Conservation (phyloP, 495 filamentous ascomycete genomes). For the Collariella sp. region DNA sequence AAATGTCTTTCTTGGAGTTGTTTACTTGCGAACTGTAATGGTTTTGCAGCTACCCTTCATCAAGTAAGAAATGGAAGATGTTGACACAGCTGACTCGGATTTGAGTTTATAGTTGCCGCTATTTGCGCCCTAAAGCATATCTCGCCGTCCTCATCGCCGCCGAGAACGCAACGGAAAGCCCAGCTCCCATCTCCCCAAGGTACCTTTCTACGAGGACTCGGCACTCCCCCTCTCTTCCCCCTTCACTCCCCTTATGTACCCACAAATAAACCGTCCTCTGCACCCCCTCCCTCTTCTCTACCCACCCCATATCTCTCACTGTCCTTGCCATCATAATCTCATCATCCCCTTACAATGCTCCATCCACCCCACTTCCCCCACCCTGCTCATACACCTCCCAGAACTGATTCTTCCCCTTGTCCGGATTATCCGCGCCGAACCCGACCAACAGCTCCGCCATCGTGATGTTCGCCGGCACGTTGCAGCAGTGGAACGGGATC, state of each 20-base stretch:
- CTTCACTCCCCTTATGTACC: constrained; percentile 4
- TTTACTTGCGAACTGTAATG: no score
- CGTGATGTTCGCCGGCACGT: constrained; percentile 35
- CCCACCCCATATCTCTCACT: constrained; percentile 15
- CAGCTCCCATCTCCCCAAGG: no score
- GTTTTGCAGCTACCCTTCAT: no score
- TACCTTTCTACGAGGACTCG: no score
- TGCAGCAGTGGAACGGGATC: constrained; percentile 29
- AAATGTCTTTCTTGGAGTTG: no score
- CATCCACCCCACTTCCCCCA: constrained; percentile 11
- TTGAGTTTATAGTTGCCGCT: no score
- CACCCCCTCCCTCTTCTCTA: constrained; percentile 2
- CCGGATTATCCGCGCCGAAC: constrained; percentile 38
- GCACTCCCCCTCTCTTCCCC: neutral
- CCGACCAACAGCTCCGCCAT: constrained; percentile 38
- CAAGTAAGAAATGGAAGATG: no score
- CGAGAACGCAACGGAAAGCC: no score
- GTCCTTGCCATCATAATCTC: constrained; percentile 5
- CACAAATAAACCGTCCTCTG: constrained; percentile 12
- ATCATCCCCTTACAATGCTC: constrained; percentile 10
- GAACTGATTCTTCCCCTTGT: constrained; percentile 34
- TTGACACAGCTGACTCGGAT: no score
- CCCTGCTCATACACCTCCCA: constrained; percentile 29
- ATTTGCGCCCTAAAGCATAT: no score
- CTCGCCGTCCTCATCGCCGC: no score